Evolutionary conservation across 495 filamentous ascomycete genomes (phyloP), one percentile per base, ranked within the genome.

Genomic region (Penicillium bovifimosum): DNA sequence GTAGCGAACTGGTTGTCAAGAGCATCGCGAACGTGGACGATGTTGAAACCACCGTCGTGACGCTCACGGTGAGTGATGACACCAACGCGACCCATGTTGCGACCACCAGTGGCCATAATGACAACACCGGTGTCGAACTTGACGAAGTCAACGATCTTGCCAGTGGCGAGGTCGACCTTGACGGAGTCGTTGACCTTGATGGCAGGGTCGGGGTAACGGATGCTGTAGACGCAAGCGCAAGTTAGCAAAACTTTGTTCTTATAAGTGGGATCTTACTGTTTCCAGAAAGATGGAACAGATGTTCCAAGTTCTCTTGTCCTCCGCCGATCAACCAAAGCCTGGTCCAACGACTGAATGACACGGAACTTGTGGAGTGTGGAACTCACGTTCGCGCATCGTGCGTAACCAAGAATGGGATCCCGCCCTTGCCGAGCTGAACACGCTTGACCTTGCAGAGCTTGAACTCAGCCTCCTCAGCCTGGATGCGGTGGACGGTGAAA

Each of bases 321-420:
- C 71, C 67, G 69, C 74, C 74, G 77, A 80, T 86, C 84, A 78
- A 84, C 88, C 87, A 91, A 91, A 92, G 80, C 86, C 91, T 93
- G 89, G 87, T 90, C 90, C 90, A 95, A 95, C 90, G 90, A 84
- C 90, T 95, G 90, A 95, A 86, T 88, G 90, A 91, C 87, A 82
- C 86, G 80, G 82, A 84, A 83, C 77, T 86, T 80, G 52, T 61
- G 60, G 66, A 71, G 70, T 70, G 72, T 61, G 59, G 84, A 74
- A 87, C 91, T 93, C 79, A 96, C 91, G 95, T 98, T 88, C 93
- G 85, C 78, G 95, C 93, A 90, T 98, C 93, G 85, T 97, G 95
- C 89, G 95, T 97, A 87, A 97, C 93, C 88, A 96, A 96, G 89
- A 95, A 97, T 88, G 93, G 93, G 83, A 98, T 93, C 78, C 92